These are phyloP conservation scores for Yueomyces sp. DNA, from an alignment of 805 yeast genomes.

Conservation along the genomic window DNA sequence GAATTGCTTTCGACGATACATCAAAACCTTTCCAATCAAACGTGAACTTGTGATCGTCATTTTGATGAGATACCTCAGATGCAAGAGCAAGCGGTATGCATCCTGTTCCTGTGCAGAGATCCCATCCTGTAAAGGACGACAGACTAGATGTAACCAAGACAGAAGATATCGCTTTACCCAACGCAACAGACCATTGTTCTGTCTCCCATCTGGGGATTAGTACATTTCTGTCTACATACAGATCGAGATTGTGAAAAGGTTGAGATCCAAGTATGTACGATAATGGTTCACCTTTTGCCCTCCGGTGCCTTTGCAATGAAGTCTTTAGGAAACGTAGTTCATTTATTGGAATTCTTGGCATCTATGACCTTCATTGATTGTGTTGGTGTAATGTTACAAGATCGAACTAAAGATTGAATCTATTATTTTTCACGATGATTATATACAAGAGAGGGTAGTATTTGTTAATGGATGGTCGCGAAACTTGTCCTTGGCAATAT, in stretches of 20 bases:
- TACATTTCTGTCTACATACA: constrained; percentile 44
- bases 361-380: too few species aligned
- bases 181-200: constrained; percentile 66
- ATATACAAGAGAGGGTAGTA: too few species aligned
- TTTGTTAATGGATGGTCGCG: too few species aligned
- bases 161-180: constrained; percentile 10
- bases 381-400: too few species aligned
- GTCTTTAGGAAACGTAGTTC: not conserved
- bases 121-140: constrained; percentile 25
- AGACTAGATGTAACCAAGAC: too few species aligned
- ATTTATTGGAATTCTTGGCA: too few species aligned
- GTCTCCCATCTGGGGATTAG: constrained; percentile 92
- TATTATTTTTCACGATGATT: too few species aligned
- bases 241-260: constrained; percentile 64
- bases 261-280: constrained; percentile 79
- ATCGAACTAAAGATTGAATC: too few species aligned
- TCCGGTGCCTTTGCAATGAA: not conserved
- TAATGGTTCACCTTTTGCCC: constrained; percentile 48
- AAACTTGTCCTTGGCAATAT: too few species aligned
- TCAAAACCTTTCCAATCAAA: too few species aligned
- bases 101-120: constrained; percentile 82
- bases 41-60: too few species aligned
- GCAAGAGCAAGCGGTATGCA: constrained; percentile 56
- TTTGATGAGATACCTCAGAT: not conserved
- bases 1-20: too few species aligned